Conservation (phyloP, 2,329 filamentous ascomycete genomes). For the Grosmannia huntii region DNA sequence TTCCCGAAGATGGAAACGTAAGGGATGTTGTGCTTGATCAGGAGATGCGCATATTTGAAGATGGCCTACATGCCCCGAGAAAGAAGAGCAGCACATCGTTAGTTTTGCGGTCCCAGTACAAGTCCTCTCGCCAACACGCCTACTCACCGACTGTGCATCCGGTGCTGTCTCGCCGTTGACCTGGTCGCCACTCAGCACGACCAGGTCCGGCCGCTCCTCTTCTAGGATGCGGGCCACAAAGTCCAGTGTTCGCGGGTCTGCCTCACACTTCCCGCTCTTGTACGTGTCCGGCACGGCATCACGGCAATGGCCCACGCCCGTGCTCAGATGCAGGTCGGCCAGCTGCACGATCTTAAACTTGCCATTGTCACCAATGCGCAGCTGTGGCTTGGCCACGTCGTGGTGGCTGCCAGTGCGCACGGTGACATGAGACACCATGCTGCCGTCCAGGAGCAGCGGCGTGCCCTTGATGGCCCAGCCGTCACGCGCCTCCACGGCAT, state of each 20-base stretch:
- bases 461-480: slow-evolving; percentile 73
- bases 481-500: slow-evolving; percentile 77
- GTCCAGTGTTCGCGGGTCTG: slow-evolving; percentile 80
- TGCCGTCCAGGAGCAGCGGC: slow-evolving; percentile 56
- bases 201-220: slow-evolving; percentile 85
- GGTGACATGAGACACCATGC: slow-evolving; percentile 60
- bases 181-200: slow-evolving; percentile 86
- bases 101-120: no score
- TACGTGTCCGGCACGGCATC: slow-evolving; percentile 68
- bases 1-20: slow-evolving; percentile 93
- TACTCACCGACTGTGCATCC: slow-evolving; percentile 68
- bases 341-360: slow-evolving; percentile 97
- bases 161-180: slow-evolving; percentile 88
- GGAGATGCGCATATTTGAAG: slow-evolving; percentile 79
- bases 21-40: slow-evolving; percentile 78
- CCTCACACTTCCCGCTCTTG: slow-evolving; percentile 71
- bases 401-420: slow-evolving; percentile 59
- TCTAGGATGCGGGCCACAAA: slow-evolving; percentile 77
- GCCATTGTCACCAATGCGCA: slow-evolving; percentile 73
- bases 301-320: slow-evolving; percentile 72
- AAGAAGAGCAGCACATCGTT: no score
- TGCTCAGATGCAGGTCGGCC: slow-evolving; percentile 88
- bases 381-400: slow-evolving; percentile 54
- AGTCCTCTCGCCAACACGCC: background rate
- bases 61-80: slow-evolving; percentile 45